Evolutionary conservation across 371 early-diverging fungal genomes (phyloP).

Genomic region (Apophysomyces elegans): DNA sequence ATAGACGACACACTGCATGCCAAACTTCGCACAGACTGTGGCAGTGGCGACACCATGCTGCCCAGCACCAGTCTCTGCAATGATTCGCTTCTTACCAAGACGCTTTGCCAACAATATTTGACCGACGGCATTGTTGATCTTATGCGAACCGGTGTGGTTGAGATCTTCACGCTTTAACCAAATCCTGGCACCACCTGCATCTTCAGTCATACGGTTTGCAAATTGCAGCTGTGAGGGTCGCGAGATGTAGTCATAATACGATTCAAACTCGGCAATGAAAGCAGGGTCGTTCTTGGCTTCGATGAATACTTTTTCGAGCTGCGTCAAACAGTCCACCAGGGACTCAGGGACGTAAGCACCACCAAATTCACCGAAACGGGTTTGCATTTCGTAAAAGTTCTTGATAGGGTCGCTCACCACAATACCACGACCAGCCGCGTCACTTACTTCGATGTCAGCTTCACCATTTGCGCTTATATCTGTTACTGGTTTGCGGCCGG

Average conservation of each 20-base stretch:
- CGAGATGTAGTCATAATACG: constrained; percentile 90
- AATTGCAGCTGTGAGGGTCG: constrained; percentile 88
- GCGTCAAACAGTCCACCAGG: constrained; percentile 88
- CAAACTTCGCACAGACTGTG: constrained; percentile 97
- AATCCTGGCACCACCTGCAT: constrained; percentile 86
- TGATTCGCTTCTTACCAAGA: constrained; percentile 94
- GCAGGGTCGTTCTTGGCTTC: constrained; percentile 82
- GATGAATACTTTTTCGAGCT: constrained; percentile 84
- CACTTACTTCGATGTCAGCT: constrained; percentile 42
- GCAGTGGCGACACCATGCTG: constrained; percentile 99
- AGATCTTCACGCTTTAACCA: constrained; percentile 98
- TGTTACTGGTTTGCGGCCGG: constrained; percentile 50
- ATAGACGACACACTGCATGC: constrained; percentile 93
- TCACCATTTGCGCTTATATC: constrained; percentile 32
- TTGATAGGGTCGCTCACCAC: constrained; percentile 29
- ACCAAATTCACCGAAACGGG: constrained; percentile 94
- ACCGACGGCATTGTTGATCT: constrained; percentile 97
- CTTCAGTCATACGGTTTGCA: constrained; percentile 84
- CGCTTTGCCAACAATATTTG: constrained; percentile 93
- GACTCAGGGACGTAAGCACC: constrained; percentile 97
- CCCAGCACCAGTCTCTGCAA: constrained; percentile 98
- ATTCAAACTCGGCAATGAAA: constrained; percentile 90
- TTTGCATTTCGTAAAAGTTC: constrained; percentile 58
- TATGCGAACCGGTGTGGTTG: constrained; percentile 98
- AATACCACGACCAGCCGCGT: constrained; percentile 24